Base-by-base conservation (phyloP, 1,284 basidiomycete genomes). In the Apiotrichum gamsii region DNA sequence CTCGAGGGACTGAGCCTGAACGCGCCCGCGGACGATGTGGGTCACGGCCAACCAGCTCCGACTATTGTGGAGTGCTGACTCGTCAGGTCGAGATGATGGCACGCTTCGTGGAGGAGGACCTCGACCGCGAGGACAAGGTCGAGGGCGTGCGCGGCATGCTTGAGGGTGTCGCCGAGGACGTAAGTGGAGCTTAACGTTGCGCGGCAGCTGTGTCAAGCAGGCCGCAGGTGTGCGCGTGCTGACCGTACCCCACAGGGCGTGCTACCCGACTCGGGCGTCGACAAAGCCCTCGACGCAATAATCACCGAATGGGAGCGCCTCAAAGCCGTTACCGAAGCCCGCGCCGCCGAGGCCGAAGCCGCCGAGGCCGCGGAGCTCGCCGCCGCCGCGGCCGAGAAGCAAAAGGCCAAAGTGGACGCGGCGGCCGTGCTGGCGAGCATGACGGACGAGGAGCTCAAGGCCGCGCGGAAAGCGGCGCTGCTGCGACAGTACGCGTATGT, bases 21-120 rank as follows among this genome's bases (percentile, higher is more conserved):
- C 3, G 60, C 70, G 2, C 69, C 66, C 1, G 21, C 51, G 11
- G 71, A 72, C 51, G 71, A 73, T 53, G 64, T 65, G 47, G 43
- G 65, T 57, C 4, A 9, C 5, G 25, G 25, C 25, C 25, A 6
- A 14, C 33, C 33, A 2, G 33, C 33, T 9, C 16, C 20, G 5
- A 34, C 4, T 18, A 15, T 11, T 8, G 8, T 3, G 3, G 2
- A 8, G 21, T 16, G n/a, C n/a, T 21, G 29, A 9, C 10, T n/a
- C n/a, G n/a, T n/a, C 43, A 70, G 68, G 61, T 70, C 39, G 71
- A 71, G 45, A 65, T 65, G 53, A 71, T 73, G 57, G 66, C 71
- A 11, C 60, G 71, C 4, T 66, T 73, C 31, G 63, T 73, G 18
- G 71, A 73, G 48, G 70, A 72, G 53, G 71, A 73, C 40, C 46